Evolutionary conservation across 2,329 filamentous ascomycete genomes (phyloP), one percentile per base, ranked within the genome.

Genomic region (Aureobasidium sp.): DNA sequence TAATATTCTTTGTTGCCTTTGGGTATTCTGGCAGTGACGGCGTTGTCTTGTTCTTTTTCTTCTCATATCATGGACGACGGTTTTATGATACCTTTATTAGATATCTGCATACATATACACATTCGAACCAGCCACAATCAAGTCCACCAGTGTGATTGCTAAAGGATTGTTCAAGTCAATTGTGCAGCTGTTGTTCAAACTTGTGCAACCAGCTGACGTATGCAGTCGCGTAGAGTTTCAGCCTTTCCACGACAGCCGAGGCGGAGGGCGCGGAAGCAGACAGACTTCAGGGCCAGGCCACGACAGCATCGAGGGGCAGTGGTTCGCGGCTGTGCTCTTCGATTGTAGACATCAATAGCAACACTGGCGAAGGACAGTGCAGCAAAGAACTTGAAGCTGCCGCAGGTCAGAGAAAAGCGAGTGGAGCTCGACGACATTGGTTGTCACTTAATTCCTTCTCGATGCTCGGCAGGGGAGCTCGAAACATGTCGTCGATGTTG

Each of bases 251-350:
- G 17, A 15, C 52, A 47, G 55, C 41, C 55, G 42, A 47, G 55
- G 31, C 42, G 42, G 55, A 48, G 31, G 25, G 55, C 9, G 55
- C 55, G 55, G 55, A 58, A 58, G 42, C 14, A 37, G 55, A 48
- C 31, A 37, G 41, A 48, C 42, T 48, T 47, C 39, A 55, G 52
- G 52, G 55, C 27, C 53, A 42, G 52, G 52, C 53, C 53, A 57
- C 53, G 53, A 57, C 55, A 58, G 55, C 42, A 48, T 48, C 42
- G 55, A 58, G 55, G 55, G 42, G 55, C 53, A 57, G 41, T 44
- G 34, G 52, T 41, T 39, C 53, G 41, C 45, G 53, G 39, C 53
- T 45, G 39, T 44, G 39, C 4, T 14, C 2, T 27, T 29, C 11
- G 2, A 12, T 22, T 42, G 37, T 42, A 29, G 12, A 44, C 31